Conservation (phyloP, 1,139 yeast genomes). For the Taphrina flavorubra region DNA sequence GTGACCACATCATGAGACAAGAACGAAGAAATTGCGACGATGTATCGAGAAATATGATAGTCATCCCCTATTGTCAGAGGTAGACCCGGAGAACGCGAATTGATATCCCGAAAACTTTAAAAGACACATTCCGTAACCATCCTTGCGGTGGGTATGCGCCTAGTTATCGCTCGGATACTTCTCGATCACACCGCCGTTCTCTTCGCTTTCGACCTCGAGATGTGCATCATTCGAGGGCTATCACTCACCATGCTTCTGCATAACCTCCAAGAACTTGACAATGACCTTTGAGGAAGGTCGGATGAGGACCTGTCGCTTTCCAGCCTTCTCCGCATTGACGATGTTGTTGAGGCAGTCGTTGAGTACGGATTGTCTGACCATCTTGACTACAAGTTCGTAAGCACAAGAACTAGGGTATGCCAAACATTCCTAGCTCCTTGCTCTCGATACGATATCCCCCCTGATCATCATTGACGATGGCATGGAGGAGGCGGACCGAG, state of each 20-base stretch:
- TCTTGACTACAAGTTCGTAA: slow-evolving; percentile 26
- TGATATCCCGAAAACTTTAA: slow-evolving; percentile 33
- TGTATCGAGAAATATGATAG: slow-evolving; percentile 42
- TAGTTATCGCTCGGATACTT: slow-evolving; percentile 41
- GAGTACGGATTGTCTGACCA: slow-evolving; percentile 68
- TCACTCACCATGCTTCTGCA: slow-evolving; percentile 89
- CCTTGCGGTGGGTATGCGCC: slow-evolving; percentile 42
- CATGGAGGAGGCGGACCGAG: slow-evolving; percentile 9
- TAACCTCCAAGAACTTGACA: slow-evolving; percentile 93
- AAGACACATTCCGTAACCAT: slow-evolving; percentile 40
- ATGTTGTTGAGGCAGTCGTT: slow-evolving; percentile 99
- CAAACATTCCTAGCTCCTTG: slow-evolving; percentile 34
- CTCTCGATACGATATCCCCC: slow-evolving; percentile 15
- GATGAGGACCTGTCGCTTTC: slow-evolving; percentile 97
- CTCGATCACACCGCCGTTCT: slow-evolving; percentile 4
- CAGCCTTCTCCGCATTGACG: slow-evolving; percentile 99
- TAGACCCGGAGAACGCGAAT: slow-evolving; percentile 42
- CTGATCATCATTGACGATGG: not conserved
- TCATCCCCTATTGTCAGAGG: slow-evolving; percentile 37
- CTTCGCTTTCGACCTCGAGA: not conserved
- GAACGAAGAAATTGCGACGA: not conserved
- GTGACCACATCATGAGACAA: not conserved
- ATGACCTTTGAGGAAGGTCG: slow-evolving; percentile 99
- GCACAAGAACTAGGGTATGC: slow-evolving; percentile 36
- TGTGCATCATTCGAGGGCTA: not conserved